Base-by-base conservation (phyloP, 2,329 filamentous ascomycete species). In the Ophiostoma tasmaniense region DNA sequence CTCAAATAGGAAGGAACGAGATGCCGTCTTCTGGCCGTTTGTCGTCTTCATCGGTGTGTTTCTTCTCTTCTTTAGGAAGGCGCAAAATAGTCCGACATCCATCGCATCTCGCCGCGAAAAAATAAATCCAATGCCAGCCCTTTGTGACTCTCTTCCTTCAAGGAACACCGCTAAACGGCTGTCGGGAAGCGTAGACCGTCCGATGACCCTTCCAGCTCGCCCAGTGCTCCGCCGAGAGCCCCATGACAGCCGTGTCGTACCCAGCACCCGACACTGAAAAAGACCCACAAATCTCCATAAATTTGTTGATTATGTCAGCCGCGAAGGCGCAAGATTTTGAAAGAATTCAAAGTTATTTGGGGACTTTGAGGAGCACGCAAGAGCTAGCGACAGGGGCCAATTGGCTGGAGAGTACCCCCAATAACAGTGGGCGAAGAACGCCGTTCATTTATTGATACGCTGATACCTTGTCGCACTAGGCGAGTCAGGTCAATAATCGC, bases 171-270 rank as follows among this genome's bases (percentile, higher is more conserved):
- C 33, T 37, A 64, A 64, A 37, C 64, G 64, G 64, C 64, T 65
- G 64, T 65, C 64, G 64, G 64, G 20, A 22, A 42, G 64, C 14
- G 61, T 42, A 30, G 37, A 39, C 64, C 35, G 64, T 37, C 64
- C 64, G 64, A 65, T 42, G 64, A 14, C 35, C 64, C 22, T 65
- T 11, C 33, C 20, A 64, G 20, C 33, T 37, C 55, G 55, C 11
- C 55, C 20, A 64, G 20, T 22, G 35, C 64, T 45, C 64, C 64
- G n/a, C 64, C 64, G 64, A 65, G 64, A 65, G 64, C 64, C 62
- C 64, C 64, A 65, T 28, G 64, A 65, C 35, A 65, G 64, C 64
- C 64, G 64, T 37, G 64, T 39, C 64, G 22, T n/a, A 35, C 22
- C n/a, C 62, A 35, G 62, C 35, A 35, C 10, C 35, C 17, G n/a